Evolutionary conservation across 2,329 filamentous ascomycete genomes (phyloP).

Genomic region (Fusarium tuaranense): DNA sequence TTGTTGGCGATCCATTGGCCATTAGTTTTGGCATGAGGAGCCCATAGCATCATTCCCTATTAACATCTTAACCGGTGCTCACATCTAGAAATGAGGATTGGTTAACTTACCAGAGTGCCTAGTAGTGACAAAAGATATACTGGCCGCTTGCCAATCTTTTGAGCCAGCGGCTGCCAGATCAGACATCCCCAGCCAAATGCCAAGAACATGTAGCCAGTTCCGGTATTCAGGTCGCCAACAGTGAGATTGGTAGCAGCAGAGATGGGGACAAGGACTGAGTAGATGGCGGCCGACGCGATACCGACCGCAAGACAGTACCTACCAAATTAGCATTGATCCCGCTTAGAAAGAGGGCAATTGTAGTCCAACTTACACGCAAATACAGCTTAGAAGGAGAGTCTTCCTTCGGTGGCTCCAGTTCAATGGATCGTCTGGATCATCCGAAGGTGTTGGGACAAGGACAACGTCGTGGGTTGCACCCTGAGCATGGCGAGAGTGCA

Average conservation of each 20-base stretch:
- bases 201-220: constrained; percentile 42
- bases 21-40: constrained; percentile 3
- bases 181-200: constrained; percentile 50
- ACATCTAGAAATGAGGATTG: not conserved
- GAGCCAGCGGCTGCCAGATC: constrained; percentile 48
- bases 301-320: constrained; percentile 6
- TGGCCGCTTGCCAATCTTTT: constrained; percentile 47
- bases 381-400: constrained; percentile 33
- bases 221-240: not conserved
- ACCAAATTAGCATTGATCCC: not conserved
- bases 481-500: constrained; percentile 1
- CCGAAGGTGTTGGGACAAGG: constrained; percentile 33
- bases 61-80: not conserved
- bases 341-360: not conserved
- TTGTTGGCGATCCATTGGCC: constrained; percentile 10
- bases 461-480: constrained; percentile 29
- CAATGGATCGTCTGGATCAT: constrained; percentile 43
- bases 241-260: not conserved
- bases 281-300: constrained; percentile 2
- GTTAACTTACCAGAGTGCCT: not conserved
- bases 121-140: constrained; percentile 42
- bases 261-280: not conserved
- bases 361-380: constrained; percentile 38
- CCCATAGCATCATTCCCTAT: constrained; percentile 15
- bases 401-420: constrained; percentile 43